Evolutionary conservation across 1,139 yeast genomes (phyloP), one percentile per base, ranked within the genome.

Genomic region (Saccharomycopsis crataegensis): DNA sequence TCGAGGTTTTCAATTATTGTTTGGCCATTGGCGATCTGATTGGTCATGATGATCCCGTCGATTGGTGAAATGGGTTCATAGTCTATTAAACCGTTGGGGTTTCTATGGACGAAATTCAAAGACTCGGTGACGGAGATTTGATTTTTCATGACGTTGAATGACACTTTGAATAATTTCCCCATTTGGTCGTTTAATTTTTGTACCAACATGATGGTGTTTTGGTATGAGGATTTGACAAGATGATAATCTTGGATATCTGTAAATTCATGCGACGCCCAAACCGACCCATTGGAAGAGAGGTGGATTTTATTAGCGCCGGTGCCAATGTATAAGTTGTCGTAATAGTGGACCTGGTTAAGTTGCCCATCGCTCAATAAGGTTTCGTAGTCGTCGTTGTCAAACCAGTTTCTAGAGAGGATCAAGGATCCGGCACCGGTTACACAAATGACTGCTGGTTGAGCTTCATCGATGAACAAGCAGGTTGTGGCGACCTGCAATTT

Each of bases 221-320:
- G n/a, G 46, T 50, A 53, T 11, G 50, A 12, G 9, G 54, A 38
- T 9, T 40, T 12, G 6, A 49, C 36, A 9, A 53, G 22, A 9
- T 50, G 14, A 22, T 43, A 11, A 16, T 22, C 28, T 28, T n/a
- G 6, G 36, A 40, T 22, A 17, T n/a, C 41, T 31, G 36, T 14
- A 8, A 42, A 43, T 11, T 22, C 8, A n/a, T 31, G 8, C 6
- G 17, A 11, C 14, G 56, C 43, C 56, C 56, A 53, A n/a, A 36
- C 12, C 2, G 31, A 11, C 9, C 49, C 56, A 45, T 53, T 42
- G 12, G 33, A 40, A 22, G 56, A 53, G 11, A 53, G 34, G 22
- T 8, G 16, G 12, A 51, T 42, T 34, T n/a, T 32, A 31, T 34
- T 32, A 11, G 40, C 8, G 8, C 16, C 8, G 11, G 42, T 46